Conservation (phyloP, 768 basidiomycete genomes). For the Serendipita indica region DNA sequence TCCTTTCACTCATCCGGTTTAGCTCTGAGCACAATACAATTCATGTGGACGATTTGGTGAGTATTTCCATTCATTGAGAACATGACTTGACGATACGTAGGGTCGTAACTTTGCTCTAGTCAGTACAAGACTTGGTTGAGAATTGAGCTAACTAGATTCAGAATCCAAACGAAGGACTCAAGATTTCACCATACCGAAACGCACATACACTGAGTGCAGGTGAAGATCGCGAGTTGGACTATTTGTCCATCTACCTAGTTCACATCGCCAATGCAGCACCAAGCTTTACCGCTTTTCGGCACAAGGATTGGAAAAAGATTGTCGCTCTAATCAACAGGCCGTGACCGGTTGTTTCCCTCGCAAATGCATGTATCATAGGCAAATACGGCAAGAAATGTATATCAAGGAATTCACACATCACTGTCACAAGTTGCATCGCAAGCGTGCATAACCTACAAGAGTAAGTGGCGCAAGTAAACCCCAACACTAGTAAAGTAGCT, state of each 20-base stretch:
- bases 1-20: constrained; percentile 9
- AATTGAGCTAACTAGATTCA: no score
- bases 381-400: no score
- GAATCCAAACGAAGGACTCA: constrained; percentile 70
- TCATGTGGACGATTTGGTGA: constrained; percentile 72
- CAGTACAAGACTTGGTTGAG: no score
- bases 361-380: no score
- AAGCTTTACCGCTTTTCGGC: constrained; percentile 13
- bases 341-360: no score
- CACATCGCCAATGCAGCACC: constrained; percentile 41
- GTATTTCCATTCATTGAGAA: no score
- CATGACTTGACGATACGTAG: constrained; percentile 21
- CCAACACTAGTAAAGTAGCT: neutral
- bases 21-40: constrained; percentile 63
- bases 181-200: constrained; percentile 68
- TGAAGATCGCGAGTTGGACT: constrained; percentile 52
- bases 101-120: constrained; percentile 79
- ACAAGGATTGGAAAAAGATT: constrained; percentile 24
- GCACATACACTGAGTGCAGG: constrained; percentile 48
- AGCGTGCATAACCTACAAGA: no score
- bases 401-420: no score
- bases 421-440: no score
- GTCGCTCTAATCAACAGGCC: no score
- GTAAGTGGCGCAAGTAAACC: neutral
- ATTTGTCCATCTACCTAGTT: constrained; percentile 48